Conservation (phyloP, 2,329 filamentous ascomycete genomes). For the Pseudocercospora fuligena region DNA sequence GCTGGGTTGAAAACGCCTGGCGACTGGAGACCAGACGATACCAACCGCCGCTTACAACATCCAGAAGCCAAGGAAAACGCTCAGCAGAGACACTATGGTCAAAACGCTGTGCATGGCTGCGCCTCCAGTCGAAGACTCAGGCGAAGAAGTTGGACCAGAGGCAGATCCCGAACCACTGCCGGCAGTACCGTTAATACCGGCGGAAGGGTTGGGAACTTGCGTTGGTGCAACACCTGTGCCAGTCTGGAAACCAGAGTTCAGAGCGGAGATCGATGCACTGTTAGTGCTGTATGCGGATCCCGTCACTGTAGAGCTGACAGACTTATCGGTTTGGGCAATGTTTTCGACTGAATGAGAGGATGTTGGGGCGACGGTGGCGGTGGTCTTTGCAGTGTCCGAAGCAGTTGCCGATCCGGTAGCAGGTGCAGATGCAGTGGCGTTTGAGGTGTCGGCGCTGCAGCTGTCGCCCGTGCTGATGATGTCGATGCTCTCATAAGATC, state of each 20-base stretch:
- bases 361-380: constrained; percentile 35
- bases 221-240: constrained; percentile 22
- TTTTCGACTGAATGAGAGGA: constrained; percentile 32
- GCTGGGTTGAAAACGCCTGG: neutral
- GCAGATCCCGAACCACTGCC: constrained; percentile 11
- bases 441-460: constrained; percentile 35
- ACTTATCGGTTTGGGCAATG: constrained; percentile 31
- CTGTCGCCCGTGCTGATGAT: constrained; percentile 41
- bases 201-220: constrained; percentile 19
- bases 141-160: constrained; percentile 17
- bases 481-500: constrained; percentile 56
- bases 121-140: constrained; percentile 24
- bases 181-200: constrained; percentile 20
- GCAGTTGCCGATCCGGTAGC: constrained; percentile 15
- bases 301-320: constrained; percentile 30
- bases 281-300: constrained; percentile 35
- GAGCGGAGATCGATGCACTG: constrained; percentile 32
- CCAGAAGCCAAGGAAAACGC: constrained; percentile 30
- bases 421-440: constrained; percentile 16
- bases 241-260: constrained; percentile 27
- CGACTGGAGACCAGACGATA: neutral
- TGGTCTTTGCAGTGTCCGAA: constrained; percentile 27
- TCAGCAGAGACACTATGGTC: constrained; percentile 31
- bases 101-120: constrained; percentile 23
- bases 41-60: constrained; percentile 25